Base-by-base conservation (phyloP, 2,329 filamentous ascomycete genomes). In the Orbilia oligospora region DNA sequence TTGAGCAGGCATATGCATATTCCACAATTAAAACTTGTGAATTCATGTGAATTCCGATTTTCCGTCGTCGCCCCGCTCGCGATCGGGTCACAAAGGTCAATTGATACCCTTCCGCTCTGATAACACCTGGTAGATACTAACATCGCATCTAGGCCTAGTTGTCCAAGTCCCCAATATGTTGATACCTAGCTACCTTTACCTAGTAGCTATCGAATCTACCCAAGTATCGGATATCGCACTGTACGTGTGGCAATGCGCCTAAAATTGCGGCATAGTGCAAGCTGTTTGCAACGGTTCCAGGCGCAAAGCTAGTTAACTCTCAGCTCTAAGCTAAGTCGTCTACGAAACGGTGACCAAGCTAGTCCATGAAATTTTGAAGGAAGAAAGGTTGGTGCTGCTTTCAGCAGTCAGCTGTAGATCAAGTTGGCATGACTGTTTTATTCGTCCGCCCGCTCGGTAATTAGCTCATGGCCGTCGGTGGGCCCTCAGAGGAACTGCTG, bases 281-380 rank as follows among this genome's bases (percentile, higher is more conserved):
- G 33, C 55, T 61, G 33, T 44, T 61, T 61, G 55, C 55, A 16
- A 61, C 9, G 20, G 20, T 2, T 18, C n/a, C 33, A 18, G 56
- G 18, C 33, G 33, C 20, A 18, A 30, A 61, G 20, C n/a, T n/a
- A n/a, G n/a, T n/a, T n/a, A n/a, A n/a, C n/a, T n/a, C n/a, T n/a
- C n/a, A n/a, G n/a, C n/a, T 33, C 36, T 44, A 44, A 61, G 44
- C 36, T 61, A 33, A 20, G 36, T 36, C 14, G 8, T 27, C 56
- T 44, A 36, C 56, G 36, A 24, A 61, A 61, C 56, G 24, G 33
- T 20, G n/a, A 44, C 9, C 24, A 12, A 36, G n/a, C 16, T 44
- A 20, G 3, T 12, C 36, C 27, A 24, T 3, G 56, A 44, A 44
- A 12, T 20, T 41, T 61, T 44, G 53, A 36, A 20, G 18, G 44